A percentile compares a stretch with the other conserved stretches of the same genome.
phyloP scores from a whole-genome alignment of 768 basidiomycete species.

The Cystoderma amianthinum region DNA sequence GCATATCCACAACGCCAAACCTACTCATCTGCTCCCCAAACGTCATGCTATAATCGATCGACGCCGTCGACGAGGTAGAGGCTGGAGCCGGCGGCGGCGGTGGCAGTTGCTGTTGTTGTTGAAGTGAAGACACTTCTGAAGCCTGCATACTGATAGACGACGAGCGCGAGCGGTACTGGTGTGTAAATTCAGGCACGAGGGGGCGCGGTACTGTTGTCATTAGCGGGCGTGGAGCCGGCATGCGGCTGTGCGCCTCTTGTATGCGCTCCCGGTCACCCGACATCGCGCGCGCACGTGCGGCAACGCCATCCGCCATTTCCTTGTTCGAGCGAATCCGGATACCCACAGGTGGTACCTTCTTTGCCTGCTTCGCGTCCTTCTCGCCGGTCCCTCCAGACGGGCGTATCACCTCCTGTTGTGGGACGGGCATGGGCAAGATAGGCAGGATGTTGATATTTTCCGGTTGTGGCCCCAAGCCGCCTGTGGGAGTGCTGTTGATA shows the following conservation, averaged over 20 bases:
- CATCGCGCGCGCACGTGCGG: slow-evolving; percentile 1
- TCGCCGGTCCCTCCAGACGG: slow-evolving; percentile 12
- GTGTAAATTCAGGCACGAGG: slow-evolving; percentile 6
- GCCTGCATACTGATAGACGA: slow-evolving; percentile 16
- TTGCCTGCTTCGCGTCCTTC: slow-evolving; percentile 32
- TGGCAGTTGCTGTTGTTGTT: slow-evolving; percentile 13
- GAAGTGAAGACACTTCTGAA: slow-evolving; percentile 9
- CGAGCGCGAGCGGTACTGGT: slow-evolving; percentile 17
- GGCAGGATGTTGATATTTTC: slow-evolving; percentile 1
- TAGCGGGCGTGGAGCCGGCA: slow-evolving; percentile 5
- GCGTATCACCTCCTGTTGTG: not conserved
- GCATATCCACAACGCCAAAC: no score
- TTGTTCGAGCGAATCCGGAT: slow-evolving; percentile 38
- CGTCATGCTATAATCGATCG: no score
- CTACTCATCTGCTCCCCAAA: no score
- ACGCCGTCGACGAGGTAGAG: slow-evolving; percentile 7
- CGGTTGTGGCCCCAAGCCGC: not conserved
- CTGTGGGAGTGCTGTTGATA: not conserved
- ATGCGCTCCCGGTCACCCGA: not conserved
- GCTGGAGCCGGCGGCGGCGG: slow-evolving; percentile 4
- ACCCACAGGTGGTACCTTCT: slow-evolving; percentile 41
- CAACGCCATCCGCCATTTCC: slow-evolving; percentile 10
- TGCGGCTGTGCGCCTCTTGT: slow-evolving; percentile 1
- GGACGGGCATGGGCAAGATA: not conserved
- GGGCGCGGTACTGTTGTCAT: slow-evolving; percentile 8